Evolutionary conservation across 176 grass and related monocot species (phyloP).

Genomic region (Carex myosuroides): DNA sequence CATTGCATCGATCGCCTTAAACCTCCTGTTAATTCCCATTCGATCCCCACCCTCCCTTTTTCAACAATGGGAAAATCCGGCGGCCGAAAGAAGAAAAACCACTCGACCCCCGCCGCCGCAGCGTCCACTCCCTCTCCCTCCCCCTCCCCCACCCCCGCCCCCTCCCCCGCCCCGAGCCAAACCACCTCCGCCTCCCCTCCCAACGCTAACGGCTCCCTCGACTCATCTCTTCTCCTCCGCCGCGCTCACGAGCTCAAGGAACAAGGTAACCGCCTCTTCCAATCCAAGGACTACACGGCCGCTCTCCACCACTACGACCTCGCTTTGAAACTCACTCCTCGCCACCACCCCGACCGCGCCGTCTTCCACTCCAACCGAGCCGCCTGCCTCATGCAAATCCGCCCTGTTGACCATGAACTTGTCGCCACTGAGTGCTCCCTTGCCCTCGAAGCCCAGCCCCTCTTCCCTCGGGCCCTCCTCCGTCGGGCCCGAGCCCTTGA

Average conservation of each 20-base stretch:
- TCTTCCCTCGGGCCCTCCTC: constrained; percentile 83
- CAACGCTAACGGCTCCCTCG: constrained; percentile 22
- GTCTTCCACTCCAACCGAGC: constrained; percentile 97
- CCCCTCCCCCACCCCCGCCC: not conserved
- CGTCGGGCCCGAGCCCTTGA: constrained; percentile 82
- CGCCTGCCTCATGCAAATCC: constrained; percentile 93
- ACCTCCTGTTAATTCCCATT: not conserved
- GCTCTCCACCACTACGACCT: constrained; percentile 91
- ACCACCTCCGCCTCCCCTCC: constrained; percentile 14
- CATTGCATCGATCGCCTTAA: not conserved
- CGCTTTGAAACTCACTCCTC: constrained; percentile 68
- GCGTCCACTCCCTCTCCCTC: not conserved
- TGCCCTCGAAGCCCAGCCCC: constrained; percentile 76
- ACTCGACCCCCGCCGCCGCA: constrained; percentile 19
- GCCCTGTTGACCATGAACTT: constrained; percentile 69
- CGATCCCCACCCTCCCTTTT: not conserved
- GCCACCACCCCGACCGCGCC: constrained; percentile 65
- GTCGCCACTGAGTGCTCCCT: constrained; percentile 86
- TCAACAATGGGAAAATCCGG: constrained; percentile 70
- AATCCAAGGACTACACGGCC: constrained; percentile 63
- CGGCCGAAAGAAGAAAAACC: constrained; percentile 67
- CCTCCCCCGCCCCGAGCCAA: not conserved
- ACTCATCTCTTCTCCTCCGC: constrained; percentile 40
- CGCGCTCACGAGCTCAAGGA: constrained; percentile 92
- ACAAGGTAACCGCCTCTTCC: constrained; percentile 90